Percentiles rank a stretch among this genome's conserved stretches.
phyloP scores from a whole-genome alignment of 257 asterid genomes.

The Echium plantagineum region DNA sequence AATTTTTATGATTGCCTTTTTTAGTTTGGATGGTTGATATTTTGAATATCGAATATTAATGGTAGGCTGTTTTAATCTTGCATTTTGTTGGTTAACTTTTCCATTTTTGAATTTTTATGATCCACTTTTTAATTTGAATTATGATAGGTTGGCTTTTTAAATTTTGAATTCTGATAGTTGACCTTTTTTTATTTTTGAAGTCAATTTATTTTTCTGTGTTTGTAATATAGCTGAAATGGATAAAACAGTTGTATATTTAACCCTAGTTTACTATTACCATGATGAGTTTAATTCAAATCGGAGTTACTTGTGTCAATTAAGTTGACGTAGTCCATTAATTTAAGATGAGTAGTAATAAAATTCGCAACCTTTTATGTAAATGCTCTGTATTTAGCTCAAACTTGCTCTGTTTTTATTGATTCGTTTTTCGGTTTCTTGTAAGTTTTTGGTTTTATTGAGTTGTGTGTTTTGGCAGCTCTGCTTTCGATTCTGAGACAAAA shows the following conservation, averaged over 20 bases:
- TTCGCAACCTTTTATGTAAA: background rate
- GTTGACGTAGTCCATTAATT: too few relatives aligned
- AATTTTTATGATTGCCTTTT: background rate
- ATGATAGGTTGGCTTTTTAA: too few relatives aligned
- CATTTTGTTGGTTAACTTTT: too few relatives aligned
- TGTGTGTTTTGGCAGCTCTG: slow-evolving; percentile 35
- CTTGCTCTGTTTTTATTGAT: background rate
- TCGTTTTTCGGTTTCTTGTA: background rate
- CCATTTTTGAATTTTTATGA: too few relatives aligned
- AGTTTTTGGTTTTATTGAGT: background rate
- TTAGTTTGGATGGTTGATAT: background rate
- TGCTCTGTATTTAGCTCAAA: background rate
- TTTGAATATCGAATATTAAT: background rate
- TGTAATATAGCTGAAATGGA: too few relatives aligned
- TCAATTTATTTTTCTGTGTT: too few relatives aligned
- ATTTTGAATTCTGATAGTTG: background rate
- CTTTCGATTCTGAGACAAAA: slow-evolving; percentile 52
- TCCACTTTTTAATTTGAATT: background rate
- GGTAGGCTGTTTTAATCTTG: too few relatives aligned
- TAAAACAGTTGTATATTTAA: too few relatives aligned
- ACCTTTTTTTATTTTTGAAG: background rate
- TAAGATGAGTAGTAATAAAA: too few relatives aligned
- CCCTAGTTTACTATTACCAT: too few relatives aligned
- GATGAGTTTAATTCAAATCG: too few relatives aligned
- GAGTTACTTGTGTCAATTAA: too few relatives aligned